Percentiles rank a stretch among this genome's conserved stretches.
Conservation (phyloP, 768 basidiomycete species). For the Phylloporus rhodoxanthus region DNA sequence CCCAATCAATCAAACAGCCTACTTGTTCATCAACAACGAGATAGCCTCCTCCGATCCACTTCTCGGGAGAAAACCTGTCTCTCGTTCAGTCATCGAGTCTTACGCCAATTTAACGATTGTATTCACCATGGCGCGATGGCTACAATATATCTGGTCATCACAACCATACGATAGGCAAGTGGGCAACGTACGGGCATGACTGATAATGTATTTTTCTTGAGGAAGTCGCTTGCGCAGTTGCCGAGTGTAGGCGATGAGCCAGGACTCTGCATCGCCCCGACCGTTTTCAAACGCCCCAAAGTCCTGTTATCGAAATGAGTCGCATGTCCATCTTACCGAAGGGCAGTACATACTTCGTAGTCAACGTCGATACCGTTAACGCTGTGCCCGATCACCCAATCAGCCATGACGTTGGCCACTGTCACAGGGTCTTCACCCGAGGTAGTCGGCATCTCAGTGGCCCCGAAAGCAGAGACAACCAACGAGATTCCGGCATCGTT, state of each 20-base stretch:
- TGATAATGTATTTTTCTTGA: conserved; percentile 27
- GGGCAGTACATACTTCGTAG: conserved; percentile 33
- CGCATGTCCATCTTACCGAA: neutral
- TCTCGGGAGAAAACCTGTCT: conserved; percentile 29
- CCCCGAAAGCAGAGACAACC: conserved; percentile 50
- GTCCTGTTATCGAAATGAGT: conserved; percentile 16
- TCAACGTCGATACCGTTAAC: conserved; percentile 51
- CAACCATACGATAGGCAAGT: neutral
- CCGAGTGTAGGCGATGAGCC: conserved; percentile 28
- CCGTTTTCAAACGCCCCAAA: conserved; percentile 26
- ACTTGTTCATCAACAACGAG: conserved; percentile 33
- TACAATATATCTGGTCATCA: conserved; percentile 4
- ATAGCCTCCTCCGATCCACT: conserved; percentile 37
- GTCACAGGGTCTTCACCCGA: conserved; percentile 33
- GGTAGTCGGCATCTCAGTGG: conserved; percentile 35
- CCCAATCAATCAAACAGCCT: conserved; percentile 42
- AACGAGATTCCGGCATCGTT: conserved; percentile 49
- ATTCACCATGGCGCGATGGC: conserved; percentile 37
- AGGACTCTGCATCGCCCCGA: conserved; percentile 32
- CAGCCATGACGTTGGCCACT: conserved; percentile 37
- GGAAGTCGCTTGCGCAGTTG: conserved; percentile 29
- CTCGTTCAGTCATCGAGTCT: neutral
- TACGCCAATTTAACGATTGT: neutral
- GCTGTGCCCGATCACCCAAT: conserved; percentile 39
- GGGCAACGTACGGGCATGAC: conserved; percentile 29